Evolutionary conservation across 805 yeast species (phyloP).

Genomic region (Yamadazyma laniorum): DNA sequence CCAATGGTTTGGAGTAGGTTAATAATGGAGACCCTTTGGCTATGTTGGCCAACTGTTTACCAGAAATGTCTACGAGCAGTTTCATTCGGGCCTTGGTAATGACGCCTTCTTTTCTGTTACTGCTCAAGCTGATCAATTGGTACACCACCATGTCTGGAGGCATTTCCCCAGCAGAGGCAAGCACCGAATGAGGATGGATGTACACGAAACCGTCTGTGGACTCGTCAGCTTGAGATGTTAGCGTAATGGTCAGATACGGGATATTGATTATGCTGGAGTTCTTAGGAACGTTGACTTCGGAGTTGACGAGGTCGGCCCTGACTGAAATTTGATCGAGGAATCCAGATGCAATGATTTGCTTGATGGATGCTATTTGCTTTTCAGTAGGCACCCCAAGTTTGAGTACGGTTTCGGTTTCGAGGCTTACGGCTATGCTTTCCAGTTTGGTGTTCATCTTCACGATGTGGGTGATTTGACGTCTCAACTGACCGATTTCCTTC

Average conservation of each 20-base stretch:
- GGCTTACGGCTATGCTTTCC: conserved; percentile 53
- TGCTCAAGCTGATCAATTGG: conserved; percentile 60
- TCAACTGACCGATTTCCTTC: conserved; percentile 80
- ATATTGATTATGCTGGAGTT: conserved; percentile 55
- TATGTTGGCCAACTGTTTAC: conserved; percentile 73
- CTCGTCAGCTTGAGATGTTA: conserved; percentile 35
- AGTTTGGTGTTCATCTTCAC: conserved; percentile 63
- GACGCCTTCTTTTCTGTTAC: conserved; percentile 33
- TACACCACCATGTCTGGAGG: conserved; percentile 83
- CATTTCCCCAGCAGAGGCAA: conserved; percentile 56
- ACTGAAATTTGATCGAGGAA: conserved; percentile 88
- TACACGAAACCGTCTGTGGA: conserved; percentile 58
- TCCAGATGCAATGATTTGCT: conserved; percentile 92
- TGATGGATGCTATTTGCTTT: conserved; percentile 70
- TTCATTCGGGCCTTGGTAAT: conserved; percentile 58
- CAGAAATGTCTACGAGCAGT: conserved; percentile 72
- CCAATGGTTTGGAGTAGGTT: conserved; percentile 87
- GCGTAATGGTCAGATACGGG: conserved; percentile 63
- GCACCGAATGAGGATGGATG: conserved; percentile 75
- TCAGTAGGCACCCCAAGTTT: conserved; percentile 66
- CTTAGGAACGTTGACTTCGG: conserved; percentile 60
- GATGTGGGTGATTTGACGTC: conserved; percentile 75
- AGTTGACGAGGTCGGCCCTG: conserved; percentile 70
- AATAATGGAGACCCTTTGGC: conserved; percentile 70
- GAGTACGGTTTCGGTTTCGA: conserved; percentile 35